phyloP scores from a whole-genome alignment of 2,329 filamentous ascomycete genomes.

The Passalora sequoiae region DNA sequence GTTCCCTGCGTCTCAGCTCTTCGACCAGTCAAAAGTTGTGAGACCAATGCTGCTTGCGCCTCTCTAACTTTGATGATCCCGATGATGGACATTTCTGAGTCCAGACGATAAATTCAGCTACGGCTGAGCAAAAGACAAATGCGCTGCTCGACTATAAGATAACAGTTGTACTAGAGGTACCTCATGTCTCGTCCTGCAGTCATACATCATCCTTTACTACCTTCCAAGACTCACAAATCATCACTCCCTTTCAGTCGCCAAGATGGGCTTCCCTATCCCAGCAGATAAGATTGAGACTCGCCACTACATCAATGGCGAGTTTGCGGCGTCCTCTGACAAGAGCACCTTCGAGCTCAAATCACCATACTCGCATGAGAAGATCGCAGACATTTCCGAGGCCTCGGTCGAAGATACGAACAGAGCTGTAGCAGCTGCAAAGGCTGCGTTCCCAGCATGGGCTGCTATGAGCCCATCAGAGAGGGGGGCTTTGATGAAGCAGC shows the following conservation, averaged over 20 bases:
- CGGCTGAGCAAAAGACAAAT: too few species aligned
- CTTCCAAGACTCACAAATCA: neutral
- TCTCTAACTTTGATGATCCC: too few species aligned
- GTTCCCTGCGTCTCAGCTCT: too few species aligned
- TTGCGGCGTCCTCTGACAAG: slow-evolving; percentile 43
- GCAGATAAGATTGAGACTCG: slow-evolving; percentile 34
- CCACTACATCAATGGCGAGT: slow-evolving; percentile 51
- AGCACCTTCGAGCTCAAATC: slow-evolving; percentile 45
- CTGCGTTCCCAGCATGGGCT: slow-evolving; percentile 61
- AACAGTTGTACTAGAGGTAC: neutral
- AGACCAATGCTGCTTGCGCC: too few species aligned
- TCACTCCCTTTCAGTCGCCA: too few species aligned
- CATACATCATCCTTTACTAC: too few species aligned
- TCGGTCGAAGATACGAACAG: slow-evolving; percentile 61
- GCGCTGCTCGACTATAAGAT: too few species aligned
- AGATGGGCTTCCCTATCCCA: slow-evolving; percentile 21
- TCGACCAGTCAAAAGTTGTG: too few species aligned
- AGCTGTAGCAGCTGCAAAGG: slow-evolving; percentile 64
- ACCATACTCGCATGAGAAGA: slow-evolving; percentile 40
- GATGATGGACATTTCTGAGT: too few species aligned
- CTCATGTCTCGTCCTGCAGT: neutral
- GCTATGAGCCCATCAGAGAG: slow-evolving; percentile 39
- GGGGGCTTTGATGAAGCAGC: slow-evolving; percentile 41
- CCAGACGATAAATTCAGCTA: too few species aligned
- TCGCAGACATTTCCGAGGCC: slow-evolving; percentile 59